Conservation (phyloP, 2,329 filamentous ascomycete genomes). For the Pseudogymnoascus sp. region DNA sequence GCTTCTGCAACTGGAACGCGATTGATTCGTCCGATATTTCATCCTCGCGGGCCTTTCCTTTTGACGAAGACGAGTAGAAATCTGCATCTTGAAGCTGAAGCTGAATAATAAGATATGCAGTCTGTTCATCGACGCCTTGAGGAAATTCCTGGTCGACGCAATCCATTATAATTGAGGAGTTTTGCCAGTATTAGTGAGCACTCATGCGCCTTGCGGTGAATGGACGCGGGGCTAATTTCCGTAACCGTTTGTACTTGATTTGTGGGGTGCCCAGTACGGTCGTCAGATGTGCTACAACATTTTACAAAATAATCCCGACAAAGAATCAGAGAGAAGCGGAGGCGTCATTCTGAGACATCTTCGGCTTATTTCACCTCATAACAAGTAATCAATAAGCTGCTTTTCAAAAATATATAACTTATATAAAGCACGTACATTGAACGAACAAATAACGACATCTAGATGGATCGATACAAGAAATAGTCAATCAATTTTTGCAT, state of each 20-base stretch:
- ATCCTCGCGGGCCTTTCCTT: constrained; percentile 10
- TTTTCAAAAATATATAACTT: background rate
- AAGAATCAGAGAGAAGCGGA: background rate
- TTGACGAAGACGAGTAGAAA: background rate
- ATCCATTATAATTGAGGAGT: constrained; percentile 7
- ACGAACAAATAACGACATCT: background rate
- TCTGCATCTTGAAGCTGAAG: constrained; percentile 11
- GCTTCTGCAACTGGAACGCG: constrained; percentile 4
- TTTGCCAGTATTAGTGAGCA: background rate
- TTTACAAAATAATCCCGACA: background rate
- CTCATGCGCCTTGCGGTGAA: background rate
- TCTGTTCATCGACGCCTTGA: constrained; percentile 10
- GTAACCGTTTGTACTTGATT: background rate
- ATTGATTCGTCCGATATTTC: constrained; percentile 7
- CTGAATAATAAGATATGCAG: constrained; percentile 2
- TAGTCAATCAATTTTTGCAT: background rate
- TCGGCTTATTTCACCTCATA: background rate
- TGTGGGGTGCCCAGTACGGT: background rate
- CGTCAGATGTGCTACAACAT: background rate
- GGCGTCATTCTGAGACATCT: background rate
- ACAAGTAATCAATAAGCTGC: background rate
- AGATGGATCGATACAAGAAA: background rate
- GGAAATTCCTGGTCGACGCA: background rate
- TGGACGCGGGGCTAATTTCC: background rate
- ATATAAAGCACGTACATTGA: background rate